Evolutionary conservation across 345 rosid species (phyloP).

Genomic region (Sonneratia alba): DNA sequence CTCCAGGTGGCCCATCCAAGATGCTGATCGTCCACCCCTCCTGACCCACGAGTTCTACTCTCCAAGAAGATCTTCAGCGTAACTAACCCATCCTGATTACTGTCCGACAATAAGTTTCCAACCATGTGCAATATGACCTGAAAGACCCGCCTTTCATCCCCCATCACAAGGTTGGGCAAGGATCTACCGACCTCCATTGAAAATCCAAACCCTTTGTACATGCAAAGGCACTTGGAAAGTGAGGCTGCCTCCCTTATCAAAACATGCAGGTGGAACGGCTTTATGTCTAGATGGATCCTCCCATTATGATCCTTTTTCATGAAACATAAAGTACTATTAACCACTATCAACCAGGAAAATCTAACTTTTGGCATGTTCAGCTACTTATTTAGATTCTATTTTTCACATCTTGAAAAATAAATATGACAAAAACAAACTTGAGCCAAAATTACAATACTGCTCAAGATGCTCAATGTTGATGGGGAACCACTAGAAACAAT

Average conservation of each 20-base stretch:
- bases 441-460: not conserved
- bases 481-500: not conserved
- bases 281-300: slow-evolving; percentile 54
- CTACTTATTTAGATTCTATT: not conserved
- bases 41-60: slow-evolving; percentile 40
- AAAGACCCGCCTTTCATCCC: slow-evolving; percentile 77
- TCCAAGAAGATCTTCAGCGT: slow-evolving; percentile 39
- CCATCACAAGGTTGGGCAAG: slow-evolving; percentile 64
- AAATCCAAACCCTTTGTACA: slow-evolving; percentile 52
- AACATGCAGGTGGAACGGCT: slow-evolving; percentile 49
- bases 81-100: slow-evolving; percentile 36
- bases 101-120: slow-evolving; percentile 55
- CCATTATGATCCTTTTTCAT: slow-evolving; percentile 15
- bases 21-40: slow-evolving; percentile 17
- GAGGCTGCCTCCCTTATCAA: slow-evolving; percentile 69
- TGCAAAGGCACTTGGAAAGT: slow-evolving; percentile 70
- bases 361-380: not conserved
- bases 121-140: slow-evolving; percentile 90
- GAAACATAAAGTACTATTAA: not conserved
- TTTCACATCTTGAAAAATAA: not conserved
- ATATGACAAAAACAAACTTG: not conserved
- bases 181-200: slow-evolving; percentile 57
- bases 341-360: not conserved
- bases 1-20: slow-evolving; percentile 76
- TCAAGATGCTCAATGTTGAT: no score